A percentile compares a stretch with the other conserved stretches of the same genome.
Evolutionary conservation across 345 rosid species (phyloP).

Genomic region (Jatropha curcas): DNA sequence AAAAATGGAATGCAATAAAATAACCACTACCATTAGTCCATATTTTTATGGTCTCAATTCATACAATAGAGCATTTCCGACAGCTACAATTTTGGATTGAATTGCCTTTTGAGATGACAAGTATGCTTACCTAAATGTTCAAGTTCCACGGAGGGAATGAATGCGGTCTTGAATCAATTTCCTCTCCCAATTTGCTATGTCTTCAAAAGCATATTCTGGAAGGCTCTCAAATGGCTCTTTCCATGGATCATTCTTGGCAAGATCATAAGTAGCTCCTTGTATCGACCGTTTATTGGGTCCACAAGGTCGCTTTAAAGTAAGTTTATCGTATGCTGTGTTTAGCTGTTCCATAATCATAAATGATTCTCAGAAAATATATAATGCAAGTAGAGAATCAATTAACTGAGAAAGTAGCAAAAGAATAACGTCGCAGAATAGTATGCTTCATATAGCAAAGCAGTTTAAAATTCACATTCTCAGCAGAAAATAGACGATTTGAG

Average conservation of each 20-base stretch:
- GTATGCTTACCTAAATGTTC: conserved; percentile 29
- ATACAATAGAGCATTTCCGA: background rate
- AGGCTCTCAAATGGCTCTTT: conserved; percentile 81
- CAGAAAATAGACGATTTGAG: conserved; percentile 1
- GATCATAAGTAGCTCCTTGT: conserved; percentile 81
- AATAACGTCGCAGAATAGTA: background rate
- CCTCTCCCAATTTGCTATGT: conserved; percentile 90
- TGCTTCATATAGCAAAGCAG: background rate
- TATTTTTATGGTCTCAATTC: background rate
- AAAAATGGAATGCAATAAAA: no score
- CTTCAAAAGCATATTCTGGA: conserved; percentile 75
- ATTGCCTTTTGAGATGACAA: background rate
- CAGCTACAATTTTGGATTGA: background rate
- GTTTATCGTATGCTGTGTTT: conserved; percentile 58
- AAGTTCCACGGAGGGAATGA: conserved; percentile 56
- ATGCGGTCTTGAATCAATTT: conserved; percentile 68
- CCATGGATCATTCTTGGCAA: conserved; percentile 75
- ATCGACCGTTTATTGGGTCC: conserved; percentile 83
- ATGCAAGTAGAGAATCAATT: background rate
- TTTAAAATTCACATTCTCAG: no score
- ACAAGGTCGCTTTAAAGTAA: conserved; percentile 73
- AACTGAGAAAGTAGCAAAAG: background rate
- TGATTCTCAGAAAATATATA: background rate
- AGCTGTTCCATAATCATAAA: conserved; percentile 41
- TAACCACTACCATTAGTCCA: no score